Evolutionary conservation across 2,329 filamentous ascomycete genomes (phyloP).

Genomic region (Ophiostoma piceae): DNA sequence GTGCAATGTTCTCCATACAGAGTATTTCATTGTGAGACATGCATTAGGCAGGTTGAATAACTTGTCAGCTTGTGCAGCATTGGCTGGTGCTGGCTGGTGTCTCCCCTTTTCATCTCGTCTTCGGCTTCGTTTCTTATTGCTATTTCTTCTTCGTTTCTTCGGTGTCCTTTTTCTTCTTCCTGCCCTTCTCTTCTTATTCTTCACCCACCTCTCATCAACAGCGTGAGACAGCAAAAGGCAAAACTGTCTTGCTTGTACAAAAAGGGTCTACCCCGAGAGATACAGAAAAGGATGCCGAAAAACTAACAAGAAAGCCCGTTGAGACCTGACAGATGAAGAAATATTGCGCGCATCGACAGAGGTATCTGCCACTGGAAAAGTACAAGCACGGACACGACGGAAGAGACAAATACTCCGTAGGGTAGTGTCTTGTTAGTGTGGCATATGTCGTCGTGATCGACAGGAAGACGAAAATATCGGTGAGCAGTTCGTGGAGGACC

Average conservation of each 20-base stretch:
- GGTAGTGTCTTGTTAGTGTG: slow-evolving; percentile 6
- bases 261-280: background rate
- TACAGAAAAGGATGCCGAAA: background rate
- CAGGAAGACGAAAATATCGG: slow-evolving; percentile 12
- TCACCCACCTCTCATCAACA: background rate
- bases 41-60: slow-evolving; percentile 3
- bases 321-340: slow-evolving; percentile 5
- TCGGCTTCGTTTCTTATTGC: background rate
- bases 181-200: background rate
- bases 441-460: background rate
- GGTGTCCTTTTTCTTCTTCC: background rate
- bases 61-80: background rate
- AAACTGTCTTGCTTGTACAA: background rate
- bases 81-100: background rate
- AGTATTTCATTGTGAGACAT: background rate
- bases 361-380: background rate
- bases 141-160: background rate
- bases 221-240: background rate
- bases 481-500: slow-evolving; percentile 11
- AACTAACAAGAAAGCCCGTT: background rate
- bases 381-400: slow-evolving; percentile 4
- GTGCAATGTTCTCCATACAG: no score
- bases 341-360: slow-evolving; percentile 10
- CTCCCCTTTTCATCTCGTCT: slow-evolving; percentile 6
- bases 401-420: slow-evolving; percentile 1